phyloP scores from a whole-genome alignment of 768 basidiomycete species.

The Melanogaster broomeanus region DNA sequence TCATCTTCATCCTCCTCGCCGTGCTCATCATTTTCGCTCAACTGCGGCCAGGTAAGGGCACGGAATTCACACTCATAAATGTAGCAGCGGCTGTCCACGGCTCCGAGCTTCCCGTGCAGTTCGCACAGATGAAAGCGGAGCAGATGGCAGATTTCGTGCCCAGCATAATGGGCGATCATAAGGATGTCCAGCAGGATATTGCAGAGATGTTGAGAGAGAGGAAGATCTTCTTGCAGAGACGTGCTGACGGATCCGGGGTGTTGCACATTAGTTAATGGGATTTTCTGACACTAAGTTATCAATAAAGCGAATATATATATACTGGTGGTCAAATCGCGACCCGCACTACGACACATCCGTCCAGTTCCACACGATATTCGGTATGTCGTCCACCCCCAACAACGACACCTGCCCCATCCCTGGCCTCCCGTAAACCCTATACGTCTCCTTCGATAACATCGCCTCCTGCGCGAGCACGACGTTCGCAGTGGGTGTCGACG shows the following conservation, averaged over 20 bases:
- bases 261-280: constrained; percentile 16
- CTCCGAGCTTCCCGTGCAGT: too few relatives aligned
- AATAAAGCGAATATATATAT: too few relatives aligned
- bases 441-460: constrained; percentile 4
- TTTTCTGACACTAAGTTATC: neutral
- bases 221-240: constrained; percentile 15
- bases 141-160: too few relatives aligned
- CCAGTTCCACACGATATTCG: constrained; percentile 21
- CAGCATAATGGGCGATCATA: too few relatives aligned
- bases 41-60: too few relatives aligned
- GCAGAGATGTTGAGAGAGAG: constrained; percentile 4
- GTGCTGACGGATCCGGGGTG: constrained; percentile 16
- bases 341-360: constrained; percentile 7
- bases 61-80: too few relatives aligned
- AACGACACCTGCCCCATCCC: constrained; percentile 9
- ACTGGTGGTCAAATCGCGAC: too few relatives aligned
- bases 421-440: constrained; percentile 15
- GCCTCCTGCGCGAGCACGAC: constrained; percentile 16
- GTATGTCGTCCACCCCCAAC: constrained; percentile 17
- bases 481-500: constrained; percentile 26
- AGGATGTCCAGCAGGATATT: neutral
- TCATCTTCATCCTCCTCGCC: constrained; percentile 23
- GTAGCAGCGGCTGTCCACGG: too few relatives aligned
- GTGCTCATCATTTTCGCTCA: constrained; percentile 18
- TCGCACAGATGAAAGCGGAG: too few relatives aligned